Percentiles rank a stretch among this genome's conserved stretches.
These are phyloP conservation scores for Phytomonas sp. DNA, from an alignment of 208 protist genomes.

Conservation along the genomic window DNA sequence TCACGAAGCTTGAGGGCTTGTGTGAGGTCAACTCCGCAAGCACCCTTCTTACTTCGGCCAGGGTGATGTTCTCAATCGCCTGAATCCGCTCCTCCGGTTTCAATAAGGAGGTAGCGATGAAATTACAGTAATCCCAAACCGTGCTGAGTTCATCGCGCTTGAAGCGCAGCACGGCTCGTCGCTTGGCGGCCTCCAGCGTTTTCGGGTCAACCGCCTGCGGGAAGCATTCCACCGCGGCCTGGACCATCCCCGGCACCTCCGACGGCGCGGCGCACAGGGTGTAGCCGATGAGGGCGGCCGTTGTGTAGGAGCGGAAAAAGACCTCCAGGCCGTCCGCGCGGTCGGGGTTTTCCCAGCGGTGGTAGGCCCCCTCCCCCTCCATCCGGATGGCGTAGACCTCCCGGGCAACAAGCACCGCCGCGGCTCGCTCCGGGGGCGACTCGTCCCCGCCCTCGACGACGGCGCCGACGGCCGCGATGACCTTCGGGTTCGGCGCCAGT, in stretches of 20 bases:
- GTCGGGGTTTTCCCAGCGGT: background rate
- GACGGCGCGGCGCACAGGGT: conserved; percentile 50
- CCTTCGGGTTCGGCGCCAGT: conserved; percentile 48
- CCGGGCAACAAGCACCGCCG: conserved; percentile 45
- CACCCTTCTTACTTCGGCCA: conserved; percentile 44
- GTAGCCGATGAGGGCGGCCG: conserved; percentile 68
- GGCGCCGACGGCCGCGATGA: conserved; percentile 69
- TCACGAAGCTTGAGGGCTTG: conserved; percentile 51
- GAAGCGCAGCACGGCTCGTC: conserved; percentile 38
- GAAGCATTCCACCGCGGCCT: conserved; percentile 27
- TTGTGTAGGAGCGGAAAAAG: conserved; percentile 78
- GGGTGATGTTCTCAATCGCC: conserved; percentile 43
- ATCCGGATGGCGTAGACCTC: conserved; percentile 40
- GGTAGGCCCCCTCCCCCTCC: conserved; percentile 19
- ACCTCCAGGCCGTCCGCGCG: conserved; percentile 24
- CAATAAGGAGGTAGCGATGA: conserved; percentile 54
- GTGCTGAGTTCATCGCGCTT: conserved; percentile 43
- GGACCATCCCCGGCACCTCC: conserved; percentile 27
- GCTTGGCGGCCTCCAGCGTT: conserved; percentile 19
- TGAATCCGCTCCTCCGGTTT: conserved; percentile 30
- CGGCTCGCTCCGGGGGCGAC: conserved; percentile 42
- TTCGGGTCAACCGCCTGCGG: conserved; percentile 25
- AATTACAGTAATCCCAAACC: conserved; percentile 75
- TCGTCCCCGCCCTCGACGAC: conserved; percentile 48
- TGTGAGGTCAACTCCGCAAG: conserved; percentile 24